phyloP scores from a whole-genome alignment of 2,329 filamentous ascomycete genomes.

The Pseudonectria foliicola region DNA sequence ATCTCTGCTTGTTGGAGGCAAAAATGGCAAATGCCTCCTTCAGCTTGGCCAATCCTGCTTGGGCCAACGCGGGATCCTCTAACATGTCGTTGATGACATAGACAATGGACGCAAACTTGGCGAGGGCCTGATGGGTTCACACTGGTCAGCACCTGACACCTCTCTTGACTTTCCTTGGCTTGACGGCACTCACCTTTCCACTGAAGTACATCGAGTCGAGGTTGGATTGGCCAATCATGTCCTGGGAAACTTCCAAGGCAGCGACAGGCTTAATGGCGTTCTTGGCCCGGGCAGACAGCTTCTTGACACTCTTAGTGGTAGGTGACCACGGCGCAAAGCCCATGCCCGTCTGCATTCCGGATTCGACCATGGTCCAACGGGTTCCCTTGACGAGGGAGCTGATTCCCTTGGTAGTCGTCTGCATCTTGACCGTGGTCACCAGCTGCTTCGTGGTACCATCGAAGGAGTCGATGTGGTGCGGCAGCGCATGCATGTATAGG shows the following conservation, averaged over 20 bases:
- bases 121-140: constrained; percentile 47
- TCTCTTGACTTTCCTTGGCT: too few relatives aligned
- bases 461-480: constrained; percentile 78
- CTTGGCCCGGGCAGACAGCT: constrained; percentile 48
- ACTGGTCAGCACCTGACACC: constrained; percentile 1
- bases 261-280: constrained; percentile 55
- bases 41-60: constrained; percentile 51
- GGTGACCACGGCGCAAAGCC: constrained; percentile 74
- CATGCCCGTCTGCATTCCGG: constrained; percentile 64
- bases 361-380: constrained; percentile 72
- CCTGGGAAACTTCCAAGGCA: constrained; percentile 65
- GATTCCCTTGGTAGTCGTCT: constrained; percentile 79
- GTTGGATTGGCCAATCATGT: constrained; percentile 66
- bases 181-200: constrained; percentile 57
- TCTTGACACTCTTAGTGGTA: constrained; percentile 35
- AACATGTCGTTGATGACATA: constrained; percentile 60
- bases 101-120: constrained; percentile 66
- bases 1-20: constrained; percentile 59
- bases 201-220: constrained; percentile 88
- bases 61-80: constrained; percentile 48
- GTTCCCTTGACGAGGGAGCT: constrained; percentile 66
- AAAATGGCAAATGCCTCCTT: constrained; percentile 63
- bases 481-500: constrained; percentile 79
- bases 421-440: constrained; percentile 52
- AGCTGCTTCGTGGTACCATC: constrained; percentile 46